A percentile compares a stretch with the other conserved stretches of the same genome.
Conservation (phyloP, 768 basidiomycete genomes). For the Collybiopsis luxurians region DNA sequence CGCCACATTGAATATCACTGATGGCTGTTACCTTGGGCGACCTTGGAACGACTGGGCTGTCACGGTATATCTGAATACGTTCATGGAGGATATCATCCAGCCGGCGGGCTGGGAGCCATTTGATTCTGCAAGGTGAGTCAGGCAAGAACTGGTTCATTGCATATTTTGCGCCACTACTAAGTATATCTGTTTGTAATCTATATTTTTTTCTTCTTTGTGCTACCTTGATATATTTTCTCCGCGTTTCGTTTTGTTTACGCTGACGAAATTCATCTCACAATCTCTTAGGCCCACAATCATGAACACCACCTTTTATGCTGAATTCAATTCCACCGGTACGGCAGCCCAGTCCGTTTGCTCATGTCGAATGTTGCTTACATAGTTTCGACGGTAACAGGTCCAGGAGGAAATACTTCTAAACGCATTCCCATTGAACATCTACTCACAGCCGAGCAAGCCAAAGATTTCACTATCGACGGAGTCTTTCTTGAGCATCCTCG, state of each 20-base stretch:
- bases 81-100: conserved; percentile 56
- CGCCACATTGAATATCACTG: conserved; percentile 39
- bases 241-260: background rate
- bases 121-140: conserved; percentile 33
- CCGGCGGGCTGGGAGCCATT: conserved; percentile 54
- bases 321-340: conserved; percentile 52
- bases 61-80: conserved; percentile 50
- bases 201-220: background rate
- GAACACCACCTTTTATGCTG: conserved; percentile 57
- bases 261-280: background rate
- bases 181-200: background rate
- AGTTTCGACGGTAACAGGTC: conserved; percentile 32
- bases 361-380: background rate
- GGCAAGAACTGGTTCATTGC: background rate
- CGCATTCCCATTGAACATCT: conserved; percentile 48
- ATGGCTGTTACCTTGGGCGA: conserved; percentile 55
- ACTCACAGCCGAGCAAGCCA: conserved; percentile 36
- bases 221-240: background rate
- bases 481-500: conserved; percentile 49
- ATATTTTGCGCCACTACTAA: background rate
- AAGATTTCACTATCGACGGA: conserved; percentile 40
- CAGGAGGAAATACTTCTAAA: conserved; percentile 45
- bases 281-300: conserved; percentile 40
- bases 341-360: background rate
- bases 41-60: conserved; percentile 64